phyloP scores from a whole-genome alignment of 768 basidiomycete species.

The Mycena belliarum region DNA sequence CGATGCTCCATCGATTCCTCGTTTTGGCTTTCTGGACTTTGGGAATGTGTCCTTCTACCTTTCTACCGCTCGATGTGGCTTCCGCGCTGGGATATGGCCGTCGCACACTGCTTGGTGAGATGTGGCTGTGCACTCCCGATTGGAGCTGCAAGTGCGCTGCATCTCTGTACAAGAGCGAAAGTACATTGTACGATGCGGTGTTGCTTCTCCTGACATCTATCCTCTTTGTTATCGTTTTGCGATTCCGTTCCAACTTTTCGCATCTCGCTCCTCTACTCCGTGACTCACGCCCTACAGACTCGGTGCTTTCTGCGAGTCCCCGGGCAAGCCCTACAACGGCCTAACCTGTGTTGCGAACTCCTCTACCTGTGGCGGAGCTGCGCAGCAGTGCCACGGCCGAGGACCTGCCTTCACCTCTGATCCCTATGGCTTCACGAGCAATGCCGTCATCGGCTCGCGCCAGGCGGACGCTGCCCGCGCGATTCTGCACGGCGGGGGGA shows the following conservation, averaged over 20 bases:
- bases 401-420: constrained; percentile 12
- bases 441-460: constrained; percentile 62
- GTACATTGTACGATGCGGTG: no score
- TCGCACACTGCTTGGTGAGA: no score
- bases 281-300: constrained; percentile 32
- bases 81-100: no score
- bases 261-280: background rate
- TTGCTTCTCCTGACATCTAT: no score
- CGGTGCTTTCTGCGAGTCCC: constrained; percentile 79
- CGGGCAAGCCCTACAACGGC: constrained; percentile 68
- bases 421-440: constrained; percentile 64
- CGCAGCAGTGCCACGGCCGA: constrained; percentile 65
- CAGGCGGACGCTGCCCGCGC: constrained; percentile 69
- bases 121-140: background rate
- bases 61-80: no score
- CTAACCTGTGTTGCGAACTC: constrained; percentile 64
- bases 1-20: no score
- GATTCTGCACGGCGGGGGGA: constrained; percentile 49
- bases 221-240: background rate
- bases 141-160: no score
- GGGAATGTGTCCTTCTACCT: no score
- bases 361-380: constrained; percentile 73
- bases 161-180: no score
- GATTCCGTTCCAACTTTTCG: background rate
- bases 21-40: no score